Percentiles rank a stretch among this genome's conserved stretches.
These are phyloP conservation scores for Cucumis melo DNA, from an alignment of 306 rosid species.

Conservation along the genomic window DNA sequence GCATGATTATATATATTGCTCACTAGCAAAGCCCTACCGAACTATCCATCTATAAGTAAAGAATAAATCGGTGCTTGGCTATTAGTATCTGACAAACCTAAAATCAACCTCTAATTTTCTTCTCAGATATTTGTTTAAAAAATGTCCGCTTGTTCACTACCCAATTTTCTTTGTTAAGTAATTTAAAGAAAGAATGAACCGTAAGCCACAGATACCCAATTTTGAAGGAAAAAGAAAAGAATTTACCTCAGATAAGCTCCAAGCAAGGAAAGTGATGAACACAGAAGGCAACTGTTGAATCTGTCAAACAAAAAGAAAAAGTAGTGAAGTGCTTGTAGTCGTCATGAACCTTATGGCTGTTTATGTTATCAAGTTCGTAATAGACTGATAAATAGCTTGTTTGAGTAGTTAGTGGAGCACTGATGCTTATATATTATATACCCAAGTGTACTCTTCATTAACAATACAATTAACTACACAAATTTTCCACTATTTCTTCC, in stretches of 20 bases:
- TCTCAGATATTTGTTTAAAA: not conserved
- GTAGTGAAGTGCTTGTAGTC: not conserved
- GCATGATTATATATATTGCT: not conserved
- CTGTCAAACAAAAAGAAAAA: conserved; percentile 19
- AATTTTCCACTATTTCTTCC: not conserved
- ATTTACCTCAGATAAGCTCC: conserved; percentile 80
- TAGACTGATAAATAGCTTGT: not conserved
- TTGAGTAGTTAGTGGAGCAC: not conserved
- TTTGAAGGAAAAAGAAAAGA: conserved; percentile 7
- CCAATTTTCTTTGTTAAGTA: not conserved
- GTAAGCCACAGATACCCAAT: not conserved
- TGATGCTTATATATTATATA: not conserved
- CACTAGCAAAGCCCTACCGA: not conserved
- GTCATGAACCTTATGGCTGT: not conserved
- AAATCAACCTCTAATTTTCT: not conserved
- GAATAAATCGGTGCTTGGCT: not conserved
- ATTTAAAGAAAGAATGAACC: not conserved
- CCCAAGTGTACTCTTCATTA: not conserved
- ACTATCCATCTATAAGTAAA: not conserved
- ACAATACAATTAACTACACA: not conserved
- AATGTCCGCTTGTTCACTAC: not conserved
- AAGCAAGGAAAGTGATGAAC: conserved; percentile 61
- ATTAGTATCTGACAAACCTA: not conserved
- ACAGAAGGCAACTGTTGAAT: conserved; percentile 60
- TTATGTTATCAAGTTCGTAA: not conserved